Conservation (phyloP, 306 rosid genomes). For the Argentina anserina region DNA sequence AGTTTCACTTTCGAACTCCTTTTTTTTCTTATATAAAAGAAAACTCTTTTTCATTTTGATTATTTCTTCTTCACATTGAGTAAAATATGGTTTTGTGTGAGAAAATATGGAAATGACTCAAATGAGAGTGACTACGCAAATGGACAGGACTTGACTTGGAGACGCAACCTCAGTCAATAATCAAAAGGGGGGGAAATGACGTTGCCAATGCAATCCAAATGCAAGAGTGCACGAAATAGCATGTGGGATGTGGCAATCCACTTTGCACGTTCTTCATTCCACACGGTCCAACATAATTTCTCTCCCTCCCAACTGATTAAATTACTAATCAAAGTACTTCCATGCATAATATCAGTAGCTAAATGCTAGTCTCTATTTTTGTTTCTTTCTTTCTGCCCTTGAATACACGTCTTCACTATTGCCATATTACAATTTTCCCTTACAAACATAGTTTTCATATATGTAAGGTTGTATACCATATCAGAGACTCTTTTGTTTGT, state of each 20-base stretch:
- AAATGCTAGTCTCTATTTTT: background rate
- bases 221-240: background rate
- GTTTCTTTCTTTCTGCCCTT: background rate
- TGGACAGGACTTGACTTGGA: background rate
- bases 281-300: background rate
- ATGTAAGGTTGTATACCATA: no score
- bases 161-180: slow-evolving; percentile 8
- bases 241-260: slow-evolving; percentile 11
- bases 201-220: slow-evolving; percentile 10
- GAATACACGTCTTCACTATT: no score
- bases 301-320: background rate
- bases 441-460: background rate
- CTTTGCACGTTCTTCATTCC: slow-evolving; percentile 2
- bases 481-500: no score
- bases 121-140: background rate
- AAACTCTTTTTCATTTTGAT: no score
- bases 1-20: background rate
- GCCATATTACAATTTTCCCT: background rate
- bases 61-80: background rate
- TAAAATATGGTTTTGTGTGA: background rate
- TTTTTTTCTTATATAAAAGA: no score
- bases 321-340: background rate
- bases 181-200: slow-evolving; percentile 13
- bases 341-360: slow-evolving; percentile 3
- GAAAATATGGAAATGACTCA: background rate